Percentiles rank a stretch among this genome's conserved stretches.
Evolutionary conservation across 2,329 filamentous ascomycete genomes (phyloP).

Genomic region (Pseudocercospora vitis): DNA sequence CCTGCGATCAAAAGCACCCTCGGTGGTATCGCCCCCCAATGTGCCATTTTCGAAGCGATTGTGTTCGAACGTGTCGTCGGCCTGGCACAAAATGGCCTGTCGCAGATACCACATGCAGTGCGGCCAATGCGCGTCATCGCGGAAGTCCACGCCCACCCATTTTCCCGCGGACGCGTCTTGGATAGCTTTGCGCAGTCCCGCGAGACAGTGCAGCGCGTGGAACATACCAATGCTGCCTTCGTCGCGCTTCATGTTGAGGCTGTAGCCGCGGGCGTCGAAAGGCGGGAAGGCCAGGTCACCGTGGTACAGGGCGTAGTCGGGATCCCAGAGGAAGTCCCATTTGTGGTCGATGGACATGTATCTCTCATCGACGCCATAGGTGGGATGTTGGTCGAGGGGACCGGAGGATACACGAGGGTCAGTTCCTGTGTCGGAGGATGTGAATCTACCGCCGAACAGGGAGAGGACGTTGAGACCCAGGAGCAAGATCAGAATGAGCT

Average conservation of each 20-base stretch:
- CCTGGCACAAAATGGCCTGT: conserved; percentile 12
- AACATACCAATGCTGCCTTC: conserved; percentile 17
- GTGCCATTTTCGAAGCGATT: conserved; percentile 3
- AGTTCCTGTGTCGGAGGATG: conserved; percentile 3
- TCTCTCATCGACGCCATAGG: conserved; percentile 12
- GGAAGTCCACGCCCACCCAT: conserved; percentile 10
- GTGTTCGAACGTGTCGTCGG: conserved; percentile 17
- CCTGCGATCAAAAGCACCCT: background rate
- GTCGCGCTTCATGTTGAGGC: conserved; percentile 5
- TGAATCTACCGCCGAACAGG: background rate
- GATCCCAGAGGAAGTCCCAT: conserved; percentile 12
- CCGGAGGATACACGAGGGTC: conserved; percentile 5
- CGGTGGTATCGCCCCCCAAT: background rate
- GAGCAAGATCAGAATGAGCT: background rate
- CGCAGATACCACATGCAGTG: conserved; percentile 14
- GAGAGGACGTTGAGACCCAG: background rate
- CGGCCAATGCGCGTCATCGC: conserved; percentile 17
- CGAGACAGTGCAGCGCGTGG: conserved; percentile 15
- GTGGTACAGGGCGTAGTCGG: conserved; percentile 9
- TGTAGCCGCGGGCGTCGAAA: conserved; percentile 13
- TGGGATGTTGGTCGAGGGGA: conserved; percentile 5
- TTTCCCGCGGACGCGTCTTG: conserved; percentile 11
- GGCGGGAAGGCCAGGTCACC: conserved; percentile 14
- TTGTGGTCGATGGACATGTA: conserved; percentile 17
- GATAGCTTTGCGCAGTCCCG: conserved; percentile 12